Evolutionary conservation across 2,329 filamentous ascomycete genomes (phyloP), one percentile per base, ranked within the genome.

Genomic region (Xylaria arbuscula): DNA sequence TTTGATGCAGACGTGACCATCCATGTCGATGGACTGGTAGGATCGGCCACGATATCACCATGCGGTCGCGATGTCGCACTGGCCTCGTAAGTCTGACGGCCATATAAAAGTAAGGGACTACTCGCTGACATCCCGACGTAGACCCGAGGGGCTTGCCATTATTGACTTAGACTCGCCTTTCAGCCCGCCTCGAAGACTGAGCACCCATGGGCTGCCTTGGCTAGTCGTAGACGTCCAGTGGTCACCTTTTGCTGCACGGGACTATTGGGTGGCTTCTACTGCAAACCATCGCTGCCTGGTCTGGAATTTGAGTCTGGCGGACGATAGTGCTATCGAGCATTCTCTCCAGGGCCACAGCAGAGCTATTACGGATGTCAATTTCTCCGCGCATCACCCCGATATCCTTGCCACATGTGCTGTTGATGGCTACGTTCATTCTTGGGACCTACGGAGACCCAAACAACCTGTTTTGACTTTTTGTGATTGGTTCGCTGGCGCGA

Each of bases 321-420:
- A 93, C 73, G 92, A 95, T 7, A 88, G 88, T 2, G 88, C 89
- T 48, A 94, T 98, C 70, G 93, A 98, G 79, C 92, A 95, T 79
- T 94, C 93, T 13, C 85, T 98, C 15, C 92, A 97, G 75, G 93
- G 91, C 1, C 94, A 93, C 79, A 93, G 89, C 54, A 88, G 95
- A 72, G 94, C 94, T 70, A 98, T 98, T 73, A 98, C 94, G 8
- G 94, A 98, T 78, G 94, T 98, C 79, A 98, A 98, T 79, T 98
- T 97, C 80, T 97, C 93, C 0, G 94, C 94, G 5, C 93, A 97
- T 74, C 92, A 98, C 76, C 93, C 94, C 0, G 94, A 98, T 77
- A 85, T 94, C 51, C 87, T 98, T 17, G 93, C 94, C 10, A 97
- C 95, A 0, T 98, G 94, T 79, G 92, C 93, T 3, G 93, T 98